Evolutionary conservation across 1,139 yeast genomes (phyloP), one percentile per base, ranked within the genome.

Genomic region (Saccharomyces pastorianus): DNA sequence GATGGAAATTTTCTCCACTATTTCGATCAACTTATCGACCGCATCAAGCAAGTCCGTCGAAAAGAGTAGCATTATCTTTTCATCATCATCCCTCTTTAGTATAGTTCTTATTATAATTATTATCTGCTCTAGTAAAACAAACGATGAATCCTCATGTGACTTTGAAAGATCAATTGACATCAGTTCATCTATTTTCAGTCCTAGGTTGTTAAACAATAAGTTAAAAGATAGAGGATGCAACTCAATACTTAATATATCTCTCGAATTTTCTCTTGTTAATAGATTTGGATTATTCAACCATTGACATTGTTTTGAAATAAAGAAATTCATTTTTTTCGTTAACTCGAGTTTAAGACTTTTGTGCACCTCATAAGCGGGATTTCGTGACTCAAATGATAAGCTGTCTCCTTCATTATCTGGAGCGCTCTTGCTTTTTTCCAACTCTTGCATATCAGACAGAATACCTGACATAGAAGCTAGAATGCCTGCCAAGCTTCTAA

Each of bases 401-500:
- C 13, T 38, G n/a, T 9, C 25, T 49, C 70, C 72, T 2, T 51
- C 61, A 38, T 17, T 38, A 20, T 6, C 25, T n/a, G 44, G 6
- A 9, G n/a, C 6, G 11, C 20, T 14, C 6, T 38, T 38, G 9
- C 20, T 38, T 38, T 38, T 38, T 44, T 71, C 71, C 44, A 66
- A 62, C 6, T 58, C 59, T 2, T 73, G 70, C n/a, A 73, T 69
- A 3, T 65, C 61, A 26, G 79, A 67, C 56, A 83, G 78, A 44
- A 82, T 74, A 8, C 88, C 88, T 11, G 84, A 75, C 1, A 81
- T 75, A 3, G 84, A 77, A 0, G 84, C 85, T 50, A 83, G 67
- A 55, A 82, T 80, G 0, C 87, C 86, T 0, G 86, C 81, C 60
- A 74, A 79, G 64, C 81, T 84, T 57, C 85, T 74, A 62, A 81